Evolutionary conservation across 2,329 filamentous ascomycete species (phyloP), one percentile per base, ranked within the genome.

Genomic region (Torrubiella hemipterigena): DNA sequence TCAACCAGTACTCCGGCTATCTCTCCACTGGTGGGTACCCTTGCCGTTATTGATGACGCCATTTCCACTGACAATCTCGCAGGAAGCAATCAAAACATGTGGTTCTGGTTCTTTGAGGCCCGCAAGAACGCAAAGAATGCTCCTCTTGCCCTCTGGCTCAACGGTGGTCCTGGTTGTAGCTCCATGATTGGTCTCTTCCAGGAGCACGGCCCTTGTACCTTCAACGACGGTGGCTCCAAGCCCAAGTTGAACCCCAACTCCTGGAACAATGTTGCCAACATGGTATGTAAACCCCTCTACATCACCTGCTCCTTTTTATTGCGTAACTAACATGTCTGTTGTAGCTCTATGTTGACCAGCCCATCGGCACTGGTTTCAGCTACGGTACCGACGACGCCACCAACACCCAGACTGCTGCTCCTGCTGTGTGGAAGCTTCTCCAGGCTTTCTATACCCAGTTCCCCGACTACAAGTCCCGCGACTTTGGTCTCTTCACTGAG

Each of bases 361-460:
- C 36, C 23, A 41, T 43, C 29, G 51, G 47, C 19, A 49, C 44
- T 4, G 55, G 55, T 9, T 58, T 58, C 35, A 42, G 17, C 34
- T 39, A 39, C 29, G 35, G 38, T 26, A 20, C 27, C 17, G 31
- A 20, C 20, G 26, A 22, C 13, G 24, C 5, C 17, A 23, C 20
- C n/a, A 30, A 27, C 11, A 34, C 32, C n/a, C 23, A 65, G 63
- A 39, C 57, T 46, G 49, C 49, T 11, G 46, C 49, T 4, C 45
- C 42, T 5, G 44, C 46, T 16, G 32, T 74, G n/a, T 75, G 69
- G 69, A 61, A 56, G 3, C 52, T 74, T n/a, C 47, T 73, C 29
- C 69, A 75, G 44, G 62, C 63, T 2, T 82, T 76, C 60, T 72
- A 75, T 33, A 59, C 68, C 5, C 65, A 72, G 18, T 81, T 81